phyloP scores from a whole-genome alignment of 1,139 yeast genomes.

The Yamadazyma taylorii region DNA sequence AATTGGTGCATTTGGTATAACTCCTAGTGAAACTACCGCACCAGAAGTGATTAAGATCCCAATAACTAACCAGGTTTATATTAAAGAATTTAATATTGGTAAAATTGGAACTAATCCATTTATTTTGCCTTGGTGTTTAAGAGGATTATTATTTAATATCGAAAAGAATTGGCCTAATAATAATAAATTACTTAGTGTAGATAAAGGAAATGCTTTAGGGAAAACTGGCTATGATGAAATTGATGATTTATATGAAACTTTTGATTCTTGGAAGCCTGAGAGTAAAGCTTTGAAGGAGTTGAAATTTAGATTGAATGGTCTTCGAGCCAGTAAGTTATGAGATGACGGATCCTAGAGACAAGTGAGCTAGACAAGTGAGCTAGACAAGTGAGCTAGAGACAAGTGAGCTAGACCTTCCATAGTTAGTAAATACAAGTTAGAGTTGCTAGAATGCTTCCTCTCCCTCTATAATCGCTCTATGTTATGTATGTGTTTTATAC shows the following conservation, averaged over 20 bases:
- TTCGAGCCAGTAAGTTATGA: slow-evolving; percentile 49
- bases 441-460: too few species aligned
- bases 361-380: too few species aligned
- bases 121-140: slow-evolving; percentile 87
- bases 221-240: slow-evolving; percentile 53
- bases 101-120: slow-evolving; percentile 75
- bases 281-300: slow-evolving; percentile 77
- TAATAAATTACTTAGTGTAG: slow-evolving; percentile 26
- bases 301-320: slow-evolving; percentile 79
- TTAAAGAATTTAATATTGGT: slow-evolving; percentile 61
- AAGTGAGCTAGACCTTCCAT: too few species aligned
- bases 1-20: slow-evolving; percentile 20
- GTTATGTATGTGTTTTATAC: too few species aligned
- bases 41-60: slow-evolving; percentile 25
- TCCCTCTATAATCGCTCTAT: too few species aligned
- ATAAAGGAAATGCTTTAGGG: slow-evolving; percentile 26
- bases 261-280: slow-evolving; percentile 85
- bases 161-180: slow-evolving; percentile 56
- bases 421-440: too few species aligned
- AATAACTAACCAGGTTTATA: slow-evolving; percentile 48
- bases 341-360: slow-evolving; percentile 1
- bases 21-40: slow-evolving; percentile 10
- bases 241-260: slow-evolving; percentile 60
- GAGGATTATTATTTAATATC: slow-evolving; percentile 70
- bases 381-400: too few species aligned